Evolutionary conservation across 306 rosid species (phyloP), one percentile per base, ranked within the genome.

Genomic region (Carpinus viminea): DNA sequence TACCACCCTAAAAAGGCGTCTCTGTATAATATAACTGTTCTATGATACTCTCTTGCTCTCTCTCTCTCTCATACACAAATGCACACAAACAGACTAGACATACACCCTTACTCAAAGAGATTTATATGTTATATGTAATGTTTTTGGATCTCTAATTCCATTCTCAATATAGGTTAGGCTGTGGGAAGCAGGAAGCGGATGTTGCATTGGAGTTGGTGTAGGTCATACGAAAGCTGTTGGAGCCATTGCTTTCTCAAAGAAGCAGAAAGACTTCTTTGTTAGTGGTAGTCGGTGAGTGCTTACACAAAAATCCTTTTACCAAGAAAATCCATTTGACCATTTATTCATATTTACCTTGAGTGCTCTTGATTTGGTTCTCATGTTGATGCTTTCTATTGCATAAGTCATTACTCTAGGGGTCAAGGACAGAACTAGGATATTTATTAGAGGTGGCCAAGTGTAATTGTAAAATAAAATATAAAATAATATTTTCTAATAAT

Each of bases 181-280:
- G 78, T 95, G 98, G 98, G 98, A 90, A 20, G 84, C 98, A 45
- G 97, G 86, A 90, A 87, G 89, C 73, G 80, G 85, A 84, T 81
- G 87, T 73, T 95, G 98, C 82, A 31, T 91, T 84, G 98, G 98
- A 78, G 81, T 90, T 74, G 97, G 98, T 6, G 66, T 72, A 56
- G 98, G 98, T 75, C 98, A 95, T 78, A 87, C 85, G 91, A 97
- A 96, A 73, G 92, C 98, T 61, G 90, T 95, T 72, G 98, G 98
- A 84, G 97, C 98, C 2, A 45, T 95, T 86, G 93, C 97, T 62
- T 95, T 95, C 79, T 92, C 98, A 43, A 95, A 85, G 83, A 88
- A 83, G 83, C 83, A 73, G 47, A 79, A 75, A n/a, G 89, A 90
- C 79, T 95, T 95, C 88, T 95, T 95, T 79, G 91, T 95, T 69